A percentile compares a stretch with the other conserved stretches of the same genome.
Evolutionary conservation across 2,329 filamentous ascomycete genomes (phyloP).

Genomic region (Orbilia ellipsospora): DNA sequence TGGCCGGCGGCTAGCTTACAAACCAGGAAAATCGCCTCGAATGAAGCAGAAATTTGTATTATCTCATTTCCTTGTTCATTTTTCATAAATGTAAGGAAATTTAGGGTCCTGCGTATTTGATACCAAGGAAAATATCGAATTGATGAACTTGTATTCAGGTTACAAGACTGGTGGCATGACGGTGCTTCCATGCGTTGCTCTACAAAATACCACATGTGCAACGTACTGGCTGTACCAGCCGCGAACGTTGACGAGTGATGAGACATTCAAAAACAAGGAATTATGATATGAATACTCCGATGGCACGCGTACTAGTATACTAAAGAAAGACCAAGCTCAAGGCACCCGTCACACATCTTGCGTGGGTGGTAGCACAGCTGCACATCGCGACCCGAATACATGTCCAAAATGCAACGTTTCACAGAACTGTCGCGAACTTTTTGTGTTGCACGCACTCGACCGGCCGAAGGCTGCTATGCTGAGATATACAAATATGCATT

Average conservation of each 20-base stretch:
- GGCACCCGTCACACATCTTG: background rate
- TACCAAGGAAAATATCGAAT: background rate
- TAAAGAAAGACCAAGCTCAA: background rate
- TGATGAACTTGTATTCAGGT: background rate
- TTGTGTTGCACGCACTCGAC: background rate
- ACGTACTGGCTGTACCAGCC: background rate
- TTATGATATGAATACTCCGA: too few relatives aligned
- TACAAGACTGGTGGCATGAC: background rate
- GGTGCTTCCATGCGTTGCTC: background rate
- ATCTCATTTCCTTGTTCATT: background rate
- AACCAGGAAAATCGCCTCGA: background rate
- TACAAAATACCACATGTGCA: background rate
- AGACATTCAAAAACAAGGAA: too few relatives aligned
- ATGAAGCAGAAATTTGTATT: background rate
- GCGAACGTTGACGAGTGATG: too few relatives aligned
- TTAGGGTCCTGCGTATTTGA: too few relatives aligned
- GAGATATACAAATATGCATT: too few relatives aligned
- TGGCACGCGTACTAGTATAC: too few relatives aligned
- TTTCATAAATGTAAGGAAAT: background rate
- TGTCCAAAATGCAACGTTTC: constrained; percentile 1
- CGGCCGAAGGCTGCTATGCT: too few relatives aligned
- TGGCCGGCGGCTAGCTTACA: constrained; percentile 2
- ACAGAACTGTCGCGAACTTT: background rate
- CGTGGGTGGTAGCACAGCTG: too few relatives aligned
- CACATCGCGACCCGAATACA: background rate